Evolutionary conservation across 2,329 filamentous ascomycete genomes (phyloP).

Genomic region (Claviceps sorghi): DNA sequence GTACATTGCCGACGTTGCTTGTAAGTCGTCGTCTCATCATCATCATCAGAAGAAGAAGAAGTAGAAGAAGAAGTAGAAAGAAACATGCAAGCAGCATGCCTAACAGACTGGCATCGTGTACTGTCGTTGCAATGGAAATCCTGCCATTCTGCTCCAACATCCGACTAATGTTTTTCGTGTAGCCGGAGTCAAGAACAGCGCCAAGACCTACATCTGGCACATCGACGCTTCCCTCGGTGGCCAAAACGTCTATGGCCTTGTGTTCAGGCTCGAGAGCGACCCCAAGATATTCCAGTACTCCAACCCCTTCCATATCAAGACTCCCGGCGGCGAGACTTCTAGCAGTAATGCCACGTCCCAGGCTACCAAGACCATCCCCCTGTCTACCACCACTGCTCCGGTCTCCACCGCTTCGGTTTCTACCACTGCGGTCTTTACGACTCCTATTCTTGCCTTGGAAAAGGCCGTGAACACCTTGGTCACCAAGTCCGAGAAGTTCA

Average conservation of each 20-base stretch:
- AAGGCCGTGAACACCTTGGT: slow-evolving; percentile 8
- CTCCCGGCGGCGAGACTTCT: slow-evolving; percentile 13
- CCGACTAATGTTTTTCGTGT: neutral
- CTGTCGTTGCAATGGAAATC: neutral
- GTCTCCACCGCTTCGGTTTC: slow-evolving; percentile 1
- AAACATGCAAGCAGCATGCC: neutral
- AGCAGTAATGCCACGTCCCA: slow-evolving; percentile 12
- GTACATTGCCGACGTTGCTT: slow-evolving; percentile 27
- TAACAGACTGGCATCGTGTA: neutral
- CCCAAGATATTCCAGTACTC: slow-evolving; percentile 44
- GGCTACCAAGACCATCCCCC: slow-evolving; percentile 17
- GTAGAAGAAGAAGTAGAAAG: neutral
- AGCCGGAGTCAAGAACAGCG: slow-evolving; percentile 34
- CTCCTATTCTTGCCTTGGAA: slow-evolving; percentile 9
- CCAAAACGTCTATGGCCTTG: slow-evolving; percentile 40
- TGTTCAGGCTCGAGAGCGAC: slow-evolving; percentile 35
- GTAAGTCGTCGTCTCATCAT: slow-evolving; percentile 30
- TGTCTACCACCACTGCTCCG: slow-evolving; percentile 8
- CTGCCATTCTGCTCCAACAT: neutral
- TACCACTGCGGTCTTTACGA: slow-evolving; percentile 7
- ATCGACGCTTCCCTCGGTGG: slow-evolving; percentile 31
- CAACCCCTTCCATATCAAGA: slow-evolving; percentile 42
- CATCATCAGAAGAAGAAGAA: neutral
- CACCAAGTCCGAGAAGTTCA: neutral
- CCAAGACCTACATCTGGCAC: slow-evolving; percentile 33